Percentiles rank a stretch among this genome's conserved stretches.
These are phyloP conservation scores for Viola odorata DNA, from an alignment of 345 rosid genomes.

Conservation along the genomic window DNA sequence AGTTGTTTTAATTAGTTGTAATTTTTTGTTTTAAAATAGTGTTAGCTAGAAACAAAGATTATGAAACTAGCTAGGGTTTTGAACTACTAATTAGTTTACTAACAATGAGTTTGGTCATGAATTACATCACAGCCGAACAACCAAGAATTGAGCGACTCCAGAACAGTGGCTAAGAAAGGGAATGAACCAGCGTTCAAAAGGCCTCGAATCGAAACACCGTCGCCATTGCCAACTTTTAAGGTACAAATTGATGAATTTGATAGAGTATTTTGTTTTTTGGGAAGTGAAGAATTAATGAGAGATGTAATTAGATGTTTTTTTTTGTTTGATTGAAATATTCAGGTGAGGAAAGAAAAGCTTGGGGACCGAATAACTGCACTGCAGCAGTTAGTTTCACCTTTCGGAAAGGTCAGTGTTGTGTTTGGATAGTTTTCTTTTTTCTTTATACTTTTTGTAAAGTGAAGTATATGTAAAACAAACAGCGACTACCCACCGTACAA, in stretches of 20 bases:
- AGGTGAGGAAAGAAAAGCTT: conserved; percentile 34
- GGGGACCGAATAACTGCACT: conserved; percentile 37
- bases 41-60: background rate
- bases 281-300: no score
- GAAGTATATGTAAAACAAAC: background rate
- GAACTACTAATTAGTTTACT: background rate
- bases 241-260: background rate
- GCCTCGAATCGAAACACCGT: conserved; percentile 30
- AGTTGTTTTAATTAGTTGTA: no score
- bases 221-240: conserved; percentile 32
- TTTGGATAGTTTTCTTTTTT: conserved; percentile 16
- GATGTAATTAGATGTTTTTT: background rate
- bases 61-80: conserved; percentile 8
- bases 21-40: no score
- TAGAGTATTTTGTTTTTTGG: no score
- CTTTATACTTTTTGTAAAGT: conserved; percentile 6
- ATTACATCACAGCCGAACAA: conserved; percentile 5
- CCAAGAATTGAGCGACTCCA: conserved; percentile 12
- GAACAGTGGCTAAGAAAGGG: conserved; percentile 19
- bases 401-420: conserved; percentile 27
- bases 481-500: background rate
- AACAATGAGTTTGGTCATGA: background rate
- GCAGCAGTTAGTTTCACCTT: conserved; percentile 35
- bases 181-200: conserved; percentile 24
- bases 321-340: background rate